Evolutionary conservation across 2,329 filamentous ascomycete genomes (phyloP).

Genomic region (Penicillium sp.): DNA sequence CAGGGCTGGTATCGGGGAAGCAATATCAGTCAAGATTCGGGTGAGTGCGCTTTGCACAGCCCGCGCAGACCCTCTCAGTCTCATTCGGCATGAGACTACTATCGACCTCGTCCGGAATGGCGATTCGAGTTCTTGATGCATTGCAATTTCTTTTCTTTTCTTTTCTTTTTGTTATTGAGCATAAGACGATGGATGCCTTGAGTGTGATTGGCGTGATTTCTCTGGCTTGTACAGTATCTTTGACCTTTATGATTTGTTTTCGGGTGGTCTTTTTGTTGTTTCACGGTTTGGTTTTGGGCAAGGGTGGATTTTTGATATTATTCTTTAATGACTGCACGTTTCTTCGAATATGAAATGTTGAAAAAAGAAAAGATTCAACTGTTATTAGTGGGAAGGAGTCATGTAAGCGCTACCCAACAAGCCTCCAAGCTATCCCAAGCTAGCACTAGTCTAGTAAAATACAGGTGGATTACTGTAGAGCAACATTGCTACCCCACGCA

Average conservation of each 20-base stretch:
- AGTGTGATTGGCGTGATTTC: not conserved
- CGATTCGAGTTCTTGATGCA: not conserved
- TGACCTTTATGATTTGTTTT: not conserved
- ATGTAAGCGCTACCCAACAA: not conserved
- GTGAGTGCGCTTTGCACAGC: conserved; percentile 35
- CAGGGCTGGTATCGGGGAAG: conserved; percentile 64
- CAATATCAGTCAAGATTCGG: conserved; percentile 31
- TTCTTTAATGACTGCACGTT: not conserved
- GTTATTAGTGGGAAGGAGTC: not conserved
- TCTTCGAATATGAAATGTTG: not conserved
- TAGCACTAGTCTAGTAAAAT: not conserved
- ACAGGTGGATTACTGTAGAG: too few species aligned
- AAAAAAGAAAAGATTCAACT: not conserved
- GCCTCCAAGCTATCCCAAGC: not conserved
- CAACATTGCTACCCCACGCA: too few species aligned
- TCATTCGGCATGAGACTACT: not conserved
- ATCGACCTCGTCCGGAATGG: not conserved
- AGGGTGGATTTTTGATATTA: not conserved
- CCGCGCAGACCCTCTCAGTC: conserved; percentile 4
- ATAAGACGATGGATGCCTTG: not conserved
- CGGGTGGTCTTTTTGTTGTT: not conserved
- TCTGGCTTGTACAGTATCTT: not conserved
- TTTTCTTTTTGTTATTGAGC: not conserved
- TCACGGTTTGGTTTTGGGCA: not conserved
- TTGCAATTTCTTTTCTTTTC: not conserved